Base-by-base conservation (phyloP, 2,329 filamentous ascomycete genomes). In the Trichophyton schoenleinii region DNA sequence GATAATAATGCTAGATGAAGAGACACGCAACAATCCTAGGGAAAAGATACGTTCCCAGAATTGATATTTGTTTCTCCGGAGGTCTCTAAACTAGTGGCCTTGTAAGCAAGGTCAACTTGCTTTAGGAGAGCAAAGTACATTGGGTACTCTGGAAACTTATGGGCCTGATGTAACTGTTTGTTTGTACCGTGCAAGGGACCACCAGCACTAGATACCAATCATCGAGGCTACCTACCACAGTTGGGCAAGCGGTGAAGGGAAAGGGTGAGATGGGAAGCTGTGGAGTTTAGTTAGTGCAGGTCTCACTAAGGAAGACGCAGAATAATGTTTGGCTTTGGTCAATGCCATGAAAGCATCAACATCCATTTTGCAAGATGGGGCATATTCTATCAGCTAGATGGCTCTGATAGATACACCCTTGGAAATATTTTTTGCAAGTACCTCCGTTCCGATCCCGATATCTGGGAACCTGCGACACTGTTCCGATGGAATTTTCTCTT, bases 211-310 rank as follows among this genome's bases (percentile, higher is more conserved):
- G 31, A 48, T 38, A 11, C 36, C 52, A 46, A 42, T 34, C 60
- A 64, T 65, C 65, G 64, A 66, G 64, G 65, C 58, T 61, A 28
- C 48, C 42, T 60, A 11, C 60, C 49, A 63, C 48, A 52, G 60
- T 60, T 63, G 53, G 61, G 62, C 63, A 63, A 62, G 64, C 63
- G 62, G 64, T 63, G 59, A 65, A 59, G 61, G 58, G 57, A 41
- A 58, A 38, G 28, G n/a, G 60, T 61, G 59, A 34, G 55, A 53
- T 55, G 44, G 60, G 4, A 46, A 18, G 20, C 58, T 57, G 60
- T 42, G 48, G 46, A 52, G 60, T 61, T 25, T 55, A 36, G 61
- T 52, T 59, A 52, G 59, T 15, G 52, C 53, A 61, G 61, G 65
- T 63, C 62, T 61, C 62, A 64, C 59, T 55, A 41, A 55, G 38